Percentiles rank a stretch among this genome's conserved stretches.
Conservation (phyloP, 495 filamentous ascomycete species). For the Penicillium macrosclerotiorum region DNA sequence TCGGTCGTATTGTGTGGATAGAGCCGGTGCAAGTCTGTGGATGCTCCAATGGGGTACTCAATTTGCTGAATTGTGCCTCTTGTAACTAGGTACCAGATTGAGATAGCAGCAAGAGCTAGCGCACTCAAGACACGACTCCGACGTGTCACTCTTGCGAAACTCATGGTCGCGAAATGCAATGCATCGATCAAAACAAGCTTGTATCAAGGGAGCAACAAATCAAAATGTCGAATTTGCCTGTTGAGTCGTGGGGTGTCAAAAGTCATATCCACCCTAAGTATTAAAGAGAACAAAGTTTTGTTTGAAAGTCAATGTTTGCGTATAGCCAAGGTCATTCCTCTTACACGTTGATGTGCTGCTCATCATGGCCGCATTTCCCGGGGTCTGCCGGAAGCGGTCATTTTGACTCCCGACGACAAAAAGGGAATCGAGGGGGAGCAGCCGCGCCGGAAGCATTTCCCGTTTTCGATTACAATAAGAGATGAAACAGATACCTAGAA, state of each 20-base stretch:
- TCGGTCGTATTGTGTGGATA: conserved; percentile 1
- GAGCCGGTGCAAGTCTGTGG: neutral
- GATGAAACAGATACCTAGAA: no score
- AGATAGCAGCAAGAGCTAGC: neutral
- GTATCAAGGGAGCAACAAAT: neutral
- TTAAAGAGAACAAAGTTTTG: no score
- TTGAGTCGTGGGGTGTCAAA: neutral
- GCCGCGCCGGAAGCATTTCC: no score
- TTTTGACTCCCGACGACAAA: no score
- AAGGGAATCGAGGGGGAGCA: no score
- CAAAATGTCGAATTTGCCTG: neutral
- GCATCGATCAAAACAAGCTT: conserved; percentile 1
- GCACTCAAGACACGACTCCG: conserved; percentile 1
- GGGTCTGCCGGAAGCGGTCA: conserved; percentile 2
- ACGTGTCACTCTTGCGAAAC: conserved; percentile 5
- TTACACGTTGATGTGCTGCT: neutral
- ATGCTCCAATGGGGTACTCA: neutral
- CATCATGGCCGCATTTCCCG: neutral
- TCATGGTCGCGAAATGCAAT: neutral
- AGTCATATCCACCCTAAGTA: neutral
- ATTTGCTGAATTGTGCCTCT: neutral
- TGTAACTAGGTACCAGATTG: conserved; percentile 7
- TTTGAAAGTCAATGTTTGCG: neutral
- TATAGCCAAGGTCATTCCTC: neutral
- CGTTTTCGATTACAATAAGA: neutral